phyloP scores from a whole-genome alignment of 2,329 filamentous ascomycete genomes.

The Penicillium janthinellum region DNA sequence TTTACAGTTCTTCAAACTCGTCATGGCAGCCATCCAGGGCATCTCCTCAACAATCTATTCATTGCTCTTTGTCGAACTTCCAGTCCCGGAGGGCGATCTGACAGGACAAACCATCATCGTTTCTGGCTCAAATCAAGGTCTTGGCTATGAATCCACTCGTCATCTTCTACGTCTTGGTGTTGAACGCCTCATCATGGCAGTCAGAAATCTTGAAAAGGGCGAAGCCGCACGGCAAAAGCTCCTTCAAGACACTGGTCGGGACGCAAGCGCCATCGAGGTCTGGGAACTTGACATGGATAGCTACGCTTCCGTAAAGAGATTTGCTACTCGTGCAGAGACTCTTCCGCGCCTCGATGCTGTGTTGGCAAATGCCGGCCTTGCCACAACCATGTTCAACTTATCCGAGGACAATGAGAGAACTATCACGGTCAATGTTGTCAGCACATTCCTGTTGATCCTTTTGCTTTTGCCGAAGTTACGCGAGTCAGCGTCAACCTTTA shows the following conservation, averaged over 20 bases:
- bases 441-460: slow-evolving; percentile 51
- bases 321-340: slow-evolving; percentile 28
- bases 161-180: slow-evolving; percentile 11
- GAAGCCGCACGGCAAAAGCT: slow-evolving; percentile 10
- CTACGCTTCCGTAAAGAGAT: slow-evolving; percentile 36
- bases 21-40: not conserved
- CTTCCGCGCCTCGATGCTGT: slow-evolving; percentile 37
- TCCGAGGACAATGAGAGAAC: slow-evolving; percentile 13
- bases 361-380: slow-evolving; percentile 46
- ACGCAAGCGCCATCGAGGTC: slow-evolving; percentile 8
- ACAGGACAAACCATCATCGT: slow-evolving; percentile 45
- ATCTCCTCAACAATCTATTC: slow-evolving; percentile 5
- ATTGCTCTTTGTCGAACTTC: slow-evolving; percentile 18
- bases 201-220: slow-evolving; percentile 9
- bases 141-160: slow-evolving; percentile 7
- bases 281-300: slow-evolving; percentile 41
- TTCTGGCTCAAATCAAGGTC: slow-evolving; percentile 46
- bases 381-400: slow-evolving; percentile 46
- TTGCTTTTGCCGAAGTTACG: slow-evolving; percentile 53
- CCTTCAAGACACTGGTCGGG: slow-evolving; percentile 6
- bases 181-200: slow-evolving; percentile 12
- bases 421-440: slow-evolving; percentile 45
- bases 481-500: slow-evolving; percentile 16
- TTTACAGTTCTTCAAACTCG: not conserved
- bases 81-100: slow-evolving; percentile 7